Conservation (phyloP, 129 eudicot species). For the Centella asiatica region DNA sequence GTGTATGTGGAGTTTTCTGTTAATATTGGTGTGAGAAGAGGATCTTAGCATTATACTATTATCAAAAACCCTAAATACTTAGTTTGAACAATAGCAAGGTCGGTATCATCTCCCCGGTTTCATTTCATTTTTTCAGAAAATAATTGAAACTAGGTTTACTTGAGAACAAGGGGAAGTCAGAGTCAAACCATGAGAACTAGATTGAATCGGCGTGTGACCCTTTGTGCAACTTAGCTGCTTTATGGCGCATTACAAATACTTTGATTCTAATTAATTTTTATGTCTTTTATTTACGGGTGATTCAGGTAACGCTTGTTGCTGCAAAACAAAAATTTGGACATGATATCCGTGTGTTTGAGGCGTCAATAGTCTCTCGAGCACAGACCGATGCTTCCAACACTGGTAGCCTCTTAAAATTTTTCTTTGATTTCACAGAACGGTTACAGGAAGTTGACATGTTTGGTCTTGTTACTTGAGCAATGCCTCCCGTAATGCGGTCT, state of each 20-base stretch:
- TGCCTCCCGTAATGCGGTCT: background rate
- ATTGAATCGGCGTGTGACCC: too few relatives aligned
- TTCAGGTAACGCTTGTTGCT: conserved; percentile 62
- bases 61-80: too few relatives aligned
- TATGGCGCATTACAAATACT: background rate
- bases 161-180: too few relatives aligned
- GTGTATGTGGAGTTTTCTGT: too few relatives aligned
- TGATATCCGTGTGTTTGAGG: conserved; percentile 78
- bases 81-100: too few relatives aligned
- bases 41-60: too few relatives aligned
- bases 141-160: too few relatives aligned
- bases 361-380: conserved; percentile 46
- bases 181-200: too few relatives aligned
- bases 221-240: background rate
- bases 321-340: conserved; percentile 71
- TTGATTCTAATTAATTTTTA: too few relatives aligned
- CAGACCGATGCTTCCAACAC: conserved; percentile 27
- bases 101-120: too few relatives aligned
- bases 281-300: conserved; percentile 3
- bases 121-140: too few relatives aligned
- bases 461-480: background rate
- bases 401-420: conserved; percentile 25
- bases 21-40: too few relatives aligned
- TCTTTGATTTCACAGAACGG: background rate
- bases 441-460: background rate